These are phyloP conservation scores for Forsythia viridissima DNA, from an alignment of 257 asterid species.

Conservation along the genomic window DNA sequence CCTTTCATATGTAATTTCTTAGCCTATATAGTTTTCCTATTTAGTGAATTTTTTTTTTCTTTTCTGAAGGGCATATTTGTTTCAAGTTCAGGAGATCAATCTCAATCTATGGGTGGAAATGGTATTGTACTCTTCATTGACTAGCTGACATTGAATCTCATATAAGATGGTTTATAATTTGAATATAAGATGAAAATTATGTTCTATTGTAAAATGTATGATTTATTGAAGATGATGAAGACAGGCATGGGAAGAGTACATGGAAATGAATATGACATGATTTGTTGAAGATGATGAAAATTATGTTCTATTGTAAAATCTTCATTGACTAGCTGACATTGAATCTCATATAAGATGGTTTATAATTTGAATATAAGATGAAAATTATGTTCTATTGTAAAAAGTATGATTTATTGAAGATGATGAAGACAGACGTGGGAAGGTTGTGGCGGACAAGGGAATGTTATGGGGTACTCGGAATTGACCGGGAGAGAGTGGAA, in stretches of 20 bases:
- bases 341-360: conserved; percentile 16
- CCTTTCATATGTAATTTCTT: neutral
- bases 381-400: conserved; percentile 12
- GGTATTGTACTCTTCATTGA: conserved; percentile 53
- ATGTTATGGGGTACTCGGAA: neutral
- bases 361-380: conserved; percentile 4
- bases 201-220: conserved; percentile 9
- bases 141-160: conserved; percentile 22
- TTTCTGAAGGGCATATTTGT: conserved; percentile 79
- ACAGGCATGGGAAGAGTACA: neutral
- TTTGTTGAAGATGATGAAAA: neutral
- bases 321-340: conserved; percentile 23
- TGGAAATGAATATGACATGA: no score
- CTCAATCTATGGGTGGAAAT: conserved; percentile 89
- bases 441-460: neutral
- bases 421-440: neutral
- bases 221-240: neutral
- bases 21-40: conserved; percentile 5
- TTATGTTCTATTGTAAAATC: no score
- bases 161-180: conserved; percentile 10
- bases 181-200: conserved; percentile 1
- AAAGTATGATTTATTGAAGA: neutral
- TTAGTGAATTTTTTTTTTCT: conserved; percentile 29
- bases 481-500: neutral
- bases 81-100: conserved; percentile 97